These are phyloP conservation scores for Boletus sp. DNA, from an alignment of 1,284 basidiomycete genomes.

Conservation along the genomic window DNA sequence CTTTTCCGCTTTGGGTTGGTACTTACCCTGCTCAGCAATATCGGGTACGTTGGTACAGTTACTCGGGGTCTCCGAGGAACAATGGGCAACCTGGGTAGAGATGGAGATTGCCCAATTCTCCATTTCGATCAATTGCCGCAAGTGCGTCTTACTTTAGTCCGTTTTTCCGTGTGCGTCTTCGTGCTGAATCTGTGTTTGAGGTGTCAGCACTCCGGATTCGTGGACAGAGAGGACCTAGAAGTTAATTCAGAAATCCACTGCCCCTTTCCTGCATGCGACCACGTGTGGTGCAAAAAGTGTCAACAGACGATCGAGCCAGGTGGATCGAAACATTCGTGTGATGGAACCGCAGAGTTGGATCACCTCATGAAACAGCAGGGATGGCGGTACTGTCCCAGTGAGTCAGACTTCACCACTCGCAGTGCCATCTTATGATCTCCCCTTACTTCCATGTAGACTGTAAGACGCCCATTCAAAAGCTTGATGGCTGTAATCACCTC, in stretches of 20 bases:
- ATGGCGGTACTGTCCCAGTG: conserved; percentile 63
- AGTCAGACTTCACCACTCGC: conserved; percentile 13
- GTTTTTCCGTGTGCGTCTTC: background rate
- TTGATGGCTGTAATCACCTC: conserved; percentile 66
- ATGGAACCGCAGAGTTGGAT: conserved; percentile 57
- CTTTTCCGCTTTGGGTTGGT: background rate
- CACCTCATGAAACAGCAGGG: conserved; percentile 53
- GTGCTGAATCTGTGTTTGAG: conserved; percentile 34
- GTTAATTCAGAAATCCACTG: conserved; percentile 45
- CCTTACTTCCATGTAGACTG: conserved; percentile 46
- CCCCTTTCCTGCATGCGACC: conserved; percentile 49
- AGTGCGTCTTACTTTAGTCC: conserved; percentile 21
- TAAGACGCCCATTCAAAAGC: conserved; percentile 60
- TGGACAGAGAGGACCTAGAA: conserved; percentile 54
- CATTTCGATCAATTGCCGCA: conserved; percentile 45
- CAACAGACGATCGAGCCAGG: conserved; percentile 45
- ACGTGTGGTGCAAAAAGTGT: conserved; percentile 59
- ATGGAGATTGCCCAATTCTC: conserved; percentile 58
- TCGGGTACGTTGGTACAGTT: conserved; percentile 44
- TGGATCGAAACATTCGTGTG: conserved; percentile 55
- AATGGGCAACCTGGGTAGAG: conserved; percentile 55
- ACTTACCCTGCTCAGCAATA: conserved; percentile 40
- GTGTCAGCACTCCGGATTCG: conserved; percentile 49
- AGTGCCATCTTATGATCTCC: background rate
- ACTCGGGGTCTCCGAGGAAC: conserved; percentile 53